These are phyloP conservation scores for Myxozyma mucilagina DNA, from an alignment of 805 yeast species.

Conservation along the genomic window DNA sequence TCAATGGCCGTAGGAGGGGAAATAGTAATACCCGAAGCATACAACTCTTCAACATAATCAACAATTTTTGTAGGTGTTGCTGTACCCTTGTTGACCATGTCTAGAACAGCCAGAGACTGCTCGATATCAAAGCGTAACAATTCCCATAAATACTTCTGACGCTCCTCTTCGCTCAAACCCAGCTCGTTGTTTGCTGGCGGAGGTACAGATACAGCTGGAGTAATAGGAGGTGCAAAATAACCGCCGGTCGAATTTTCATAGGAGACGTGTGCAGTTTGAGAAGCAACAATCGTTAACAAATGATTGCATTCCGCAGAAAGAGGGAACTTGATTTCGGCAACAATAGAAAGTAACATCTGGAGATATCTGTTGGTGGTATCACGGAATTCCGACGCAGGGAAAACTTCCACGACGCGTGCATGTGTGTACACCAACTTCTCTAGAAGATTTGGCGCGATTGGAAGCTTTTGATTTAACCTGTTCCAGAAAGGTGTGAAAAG, in stretches of 20 bases:
- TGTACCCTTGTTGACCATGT: constrained; percentile 1
- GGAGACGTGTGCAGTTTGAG: neutral
- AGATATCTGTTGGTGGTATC: constrained; percentile 1
- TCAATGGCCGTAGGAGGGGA: constrained; percentile 19
- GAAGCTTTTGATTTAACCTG: neutral
- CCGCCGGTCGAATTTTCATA: neutral
- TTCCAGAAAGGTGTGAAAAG: constrained; percentile 7
- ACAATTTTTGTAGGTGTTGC: neutral
- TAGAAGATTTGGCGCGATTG: constrained; percentile 2
- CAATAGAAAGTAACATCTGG: neutral
- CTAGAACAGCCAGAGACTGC: constrained; percentile 5
- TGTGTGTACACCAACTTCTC: constrained; percentile 10
- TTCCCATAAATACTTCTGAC: neutral
- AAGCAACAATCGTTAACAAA: constrained; percentile 13
- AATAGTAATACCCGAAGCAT: constrained; percentile 2
- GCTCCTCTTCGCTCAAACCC: neutral
- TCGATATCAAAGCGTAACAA: constrained; percentile 6
- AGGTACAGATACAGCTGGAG: no score
- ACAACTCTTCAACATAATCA: neutral
- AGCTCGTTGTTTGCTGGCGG: neutral
- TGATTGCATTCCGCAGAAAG: constrained; percentile 4
- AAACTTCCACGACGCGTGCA: constrained; percentile 8
- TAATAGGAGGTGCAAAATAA: neutral
- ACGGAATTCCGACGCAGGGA: constrained; percentile 4
- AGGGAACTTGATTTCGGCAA: neutral